phyloP scores from a whole-genome alignment of 495 filamentous ascomycete genomes.

The Penicillium verhagenii region DNA sequence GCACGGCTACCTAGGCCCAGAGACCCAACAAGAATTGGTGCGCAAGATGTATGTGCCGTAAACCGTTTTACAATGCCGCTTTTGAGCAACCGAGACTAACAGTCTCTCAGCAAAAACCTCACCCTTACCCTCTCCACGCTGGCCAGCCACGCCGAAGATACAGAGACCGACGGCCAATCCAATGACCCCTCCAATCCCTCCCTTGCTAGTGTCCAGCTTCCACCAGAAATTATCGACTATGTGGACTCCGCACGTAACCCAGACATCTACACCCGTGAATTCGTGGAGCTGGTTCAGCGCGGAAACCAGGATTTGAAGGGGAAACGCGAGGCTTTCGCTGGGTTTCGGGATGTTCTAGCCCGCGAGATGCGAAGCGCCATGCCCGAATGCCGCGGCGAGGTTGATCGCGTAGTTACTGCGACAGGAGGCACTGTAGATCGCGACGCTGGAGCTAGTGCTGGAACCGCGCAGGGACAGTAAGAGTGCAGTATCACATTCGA shows the following conservation, averaged over 20 bases:
- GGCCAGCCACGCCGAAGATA: constrained; percentile 37
- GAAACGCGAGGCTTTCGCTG: constrained; percentile 74
- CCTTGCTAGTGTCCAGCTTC: constrained; percentile 57
- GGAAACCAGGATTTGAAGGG: constrained; percentile 84
- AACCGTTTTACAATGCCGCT: background rate
- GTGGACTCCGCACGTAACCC: constrained; percentile 92
- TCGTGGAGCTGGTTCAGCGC: constrained; percentile 85
- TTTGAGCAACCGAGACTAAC: constrained; percentile 15
- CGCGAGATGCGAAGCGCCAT: constrained; percentile 74
- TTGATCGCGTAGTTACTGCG: constrained; percentile 57
- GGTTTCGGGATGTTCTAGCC: constrained; percentile 79
- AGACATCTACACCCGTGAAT: constrained; percentile 97
- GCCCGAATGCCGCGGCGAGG: constrained; percentile 73
- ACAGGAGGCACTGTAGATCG: constrained; percentile 28
- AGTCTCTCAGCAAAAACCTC: constrained; percentile 40
- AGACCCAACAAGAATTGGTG: constrained; percentile 59
- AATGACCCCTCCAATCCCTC: constrained; percentile 45
- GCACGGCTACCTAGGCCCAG: constrained; percentile 66
- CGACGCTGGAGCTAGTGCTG: constrained; percentile 3
- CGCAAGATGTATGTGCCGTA: constrained; percentile 55
- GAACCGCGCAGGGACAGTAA: background rate
- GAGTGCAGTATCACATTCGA: background rate
- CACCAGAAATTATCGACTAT: constrained; percentile 90
- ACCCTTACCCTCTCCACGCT: constrained; percentile 40
- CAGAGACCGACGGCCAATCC: constrained; percentile 31